Base-by-base conservation (phyloP, 176 grass and related monocot genomes). In the Puya raimondii region DNA sequence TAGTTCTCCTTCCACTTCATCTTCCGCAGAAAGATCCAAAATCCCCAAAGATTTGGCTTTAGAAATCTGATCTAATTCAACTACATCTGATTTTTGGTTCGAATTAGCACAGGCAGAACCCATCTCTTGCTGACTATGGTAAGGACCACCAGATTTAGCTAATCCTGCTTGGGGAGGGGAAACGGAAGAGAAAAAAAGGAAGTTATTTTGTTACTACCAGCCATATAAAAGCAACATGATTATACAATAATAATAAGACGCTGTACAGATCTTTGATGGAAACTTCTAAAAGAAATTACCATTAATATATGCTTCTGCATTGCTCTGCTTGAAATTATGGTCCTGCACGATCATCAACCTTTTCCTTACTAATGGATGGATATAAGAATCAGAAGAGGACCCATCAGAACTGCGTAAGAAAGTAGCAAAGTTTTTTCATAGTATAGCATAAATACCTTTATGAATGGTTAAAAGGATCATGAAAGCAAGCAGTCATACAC, bases 1-100 rank as follows among this genome's bases (percentile, higher is more conserved):
- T 67, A 93, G 67, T 82, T 99, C 94, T 18, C 80, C 94, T 76
- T 93, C 94, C 69, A 99, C 72, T 93, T 99, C 94, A 85, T 99
- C 94, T 86, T 99, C 86, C 75, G 87, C 83, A 50, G 82, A 83
- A 68, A 91, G 77, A 50, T 91, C 87, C 21, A 88, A 80, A 74
- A 99, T 72, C 70, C 79, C 74, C 72, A 76, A 81, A 51, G 74
- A 85, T 74, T 74, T 86, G 50, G 78, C 80, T 63, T 80, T 84
- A 26, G 73, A 81, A 78, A 93, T 47, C 70, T 86, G 81, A 66
- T 86, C 82, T 57, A 72, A 9, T 50, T 54, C 70, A 66, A 66
- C 48, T 72, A 81, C 63, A 82, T 78, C 69, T 71, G 72, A 74
- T 82, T 65, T 48, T 56, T 67, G 50, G 11, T 49, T 51, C 67